These are phyloP conservation scores for Yamadazyma paraphyllophila DNA, from an alignment of 805 yeast species.

Conservation along the genomic window DNA sequence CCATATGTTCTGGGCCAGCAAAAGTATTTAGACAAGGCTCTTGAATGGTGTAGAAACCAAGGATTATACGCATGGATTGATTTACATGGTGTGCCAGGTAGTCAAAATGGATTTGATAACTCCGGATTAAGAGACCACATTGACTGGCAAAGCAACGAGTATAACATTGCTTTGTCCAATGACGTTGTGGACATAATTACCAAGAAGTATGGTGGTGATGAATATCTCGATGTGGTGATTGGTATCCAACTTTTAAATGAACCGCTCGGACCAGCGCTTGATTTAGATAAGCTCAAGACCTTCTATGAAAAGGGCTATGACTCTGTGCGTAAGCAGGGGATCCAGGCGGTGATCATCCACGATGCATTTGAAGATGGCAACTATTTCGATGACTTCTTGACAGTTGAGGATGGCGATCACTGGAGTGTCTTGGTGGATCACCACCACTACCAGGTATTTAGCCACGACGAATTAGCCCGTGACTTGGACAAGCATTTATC, in stretches of 20 bases:
- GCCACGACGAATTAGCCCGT: conserved; percentile 56
- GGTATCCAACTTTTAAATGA: conserved; percentile 88
- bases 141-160: conserved; percentile 51
- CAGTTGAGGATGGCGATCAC: conserved; percentile 25
- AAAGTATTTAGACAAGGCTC: conserved; percentile 68
- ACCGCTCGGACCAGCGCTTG: conserved; percentile 74
- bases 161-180: conserved; percentile 54
- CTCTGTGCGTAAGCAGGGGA: conserved; percentile 56
- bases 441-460: conserved; percentile 88
- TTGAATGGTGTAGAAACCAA: conserved; percentile 66
- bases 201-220: conserved; percentile 58
- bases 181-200: conserved; percentile 54
- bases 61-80: conserved; percentile 84
- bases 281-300: conserved; percentile 54
- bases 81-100: conserved; percentile 94
- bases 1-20: conserved; percentile 88
- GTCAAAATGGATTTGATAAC: conserved; percentile 95
- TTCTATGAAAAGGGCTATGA: conserved; percentile 66
- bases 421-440: conserved; percentile 81
- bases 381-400: conserved; percentile 62
- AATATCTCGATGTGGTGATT: conserved; percentile 67
- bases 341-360: conserved; percentile 65
- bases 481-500: conserved; percentile 60
- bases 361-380: conserved; percentile 71
- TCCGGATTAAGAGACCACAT: conserved; percentile 74